Base-by-base conservation (phyloP, 1,139 yeast species). In the Yamadazyma siamensis region DNA sequence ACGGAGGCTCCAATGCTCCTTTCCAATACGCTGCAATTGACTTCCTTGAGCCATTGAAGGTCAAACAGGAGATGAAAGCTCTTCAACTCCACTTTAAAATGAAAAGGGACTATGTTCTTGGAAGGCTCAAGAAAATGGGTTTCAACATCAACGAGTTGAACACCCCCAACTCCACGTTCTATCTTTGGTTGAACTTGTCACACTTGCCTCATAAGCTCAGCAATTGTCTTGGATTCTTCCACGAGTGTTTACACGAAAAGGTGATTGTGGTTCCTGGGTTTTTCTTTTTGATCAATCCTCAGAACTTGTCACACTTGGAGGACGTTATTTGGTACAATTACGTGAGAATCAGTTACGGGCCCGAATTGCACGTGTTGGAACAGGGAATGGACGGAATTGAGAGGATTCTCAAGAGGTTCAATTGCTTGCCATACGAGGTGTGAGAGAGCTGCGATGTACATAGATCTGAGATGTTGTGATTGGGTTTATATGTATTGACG, bases 351-450 rank as follows among this genome's bases (percentile, higher is more conserved):
- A 75, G 81, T 41, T 78, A 77, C 46, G 85, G 85, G 2, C 84
- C 85, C 3, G 82, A 77, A 39, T 43, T 76, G 41, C 67, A 63
- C 22, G 69, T 68, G 26, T 59, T 77, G 46, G 75, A 61, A 32
- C 59, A 60, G 44, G 84, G 84, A n/a, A 73, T 78, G 82, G 82
- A 77, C 45, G 80, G 81, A 10, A 76, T 78, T 32, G 81, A 77
- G 47, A 53, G 70, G n/a, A 75, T 78, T 18, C 64, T 77, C 37
- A 50, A 58, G 20, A 61, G 75, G 35, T 71, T 68, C 43, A 59
- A 60, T 13, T 63, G 70, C 38, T 58, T 65, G 34, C 71, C 72
- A 9, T 62, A 63, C 33, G 27, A 18, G 20, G 20, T 8, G 20
- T n/a, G n/a, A n/a, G n/a, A n/a, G n/a, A n/a, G n/a, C 66, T 26